phyloP scores from a whole-genome alignment of 2,329 filamentous ascomycete species.

The Arthroderma sp. region DNA sequence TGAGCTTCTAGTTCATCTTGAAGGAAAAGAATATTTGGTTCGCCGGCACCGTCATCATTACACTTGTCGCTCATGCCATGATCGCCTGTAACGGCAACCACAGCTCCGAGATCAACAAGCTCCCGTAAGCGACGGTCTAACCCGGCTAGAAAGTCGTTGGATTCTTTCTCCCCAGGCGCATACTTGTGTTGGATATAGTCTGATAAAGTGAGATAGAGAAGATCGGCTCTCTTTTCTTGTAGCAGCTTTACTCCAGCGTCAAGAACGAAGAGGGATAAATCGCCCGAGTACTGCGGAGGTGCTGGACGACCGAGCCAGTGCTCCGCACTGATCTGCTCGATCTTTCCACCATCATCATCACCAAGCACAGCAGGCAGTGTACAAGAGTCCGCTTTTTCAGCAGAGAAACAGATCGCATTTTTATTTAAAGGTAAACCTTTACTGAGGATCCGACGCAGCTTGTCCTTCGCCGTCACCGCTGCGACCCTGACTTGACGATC shows the following conservation, averaged over 20 bases:
- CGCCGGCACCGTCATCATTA: constrained; percentile 15
- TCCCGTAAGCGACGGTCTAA: constrained; percentile 24
- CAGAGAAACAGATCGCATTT: constrained; percentile 28
- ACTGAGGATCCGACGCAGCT: constrained; percentile 29
- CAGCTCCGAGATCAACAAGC: constrained; percentile 22
- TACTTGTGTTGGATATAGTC: constrained; percentile 36
- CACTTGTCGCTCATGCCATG: constrained; percentile 34
- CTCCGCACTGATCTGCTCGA: constrained; percentile 16
- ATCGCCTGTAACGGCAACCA: constrained; percentile 30
- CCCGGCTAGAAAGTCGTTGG: constrained; percentile 25
- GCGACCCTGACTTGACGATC: constrained; percentile 27
- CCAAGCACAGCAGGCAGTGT: constrained; percentile 8
- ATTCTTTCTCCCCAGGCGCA: constrained; percentile 23
- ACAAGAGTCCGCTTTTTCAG: constrained; percentile 20
- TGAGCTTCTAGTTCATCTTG: constrained; percentile 24
- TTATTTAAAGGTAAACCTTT: constrained; percentile 19
- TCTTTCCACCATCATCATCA: constrained; percentile 22
- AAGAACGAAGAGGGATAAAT: constrained; percentile 33
- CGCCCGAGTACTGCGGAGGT: constrained; percentile 31
- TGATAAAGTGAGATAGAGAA: constrained; percentile 33
- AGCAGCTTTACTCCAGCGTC: constrained; percentile 32
- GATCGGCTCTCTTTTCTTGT: constrained; percentile 25
- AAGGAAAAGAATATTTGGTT: constrained; percentile 28
- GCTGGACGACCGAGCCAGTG: constrained; percentile 25
- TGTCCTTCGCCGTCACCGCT: constrained; percentile 35